Evolutionary conservation across 2,329 filamentous ascomycete genomes (phyloP).

Genomic region (Xylaria sp.): DNA sequence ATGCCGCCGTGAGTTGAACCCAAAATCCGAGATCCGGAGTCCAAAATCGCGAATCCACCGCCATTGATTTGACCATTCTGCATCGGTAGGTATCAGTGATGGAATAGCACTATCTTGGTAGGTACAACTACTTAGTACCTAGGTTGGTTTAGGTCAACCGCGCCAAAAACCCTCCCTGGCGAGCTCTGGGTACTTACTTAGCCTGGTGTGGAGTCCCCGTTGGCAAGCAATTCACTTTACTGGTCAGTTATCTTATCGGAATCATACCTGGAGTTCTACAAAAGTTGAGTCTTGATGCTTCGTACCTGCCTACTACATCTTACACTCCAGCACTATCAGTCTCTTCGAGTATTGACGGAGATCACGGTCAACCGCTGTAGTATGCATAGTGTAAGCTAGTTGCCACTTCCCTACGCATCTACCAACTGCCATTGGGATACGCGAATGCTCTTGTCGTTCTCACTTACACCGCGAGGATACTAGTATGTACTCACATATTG

Average conservation of each 20-base stretch:
- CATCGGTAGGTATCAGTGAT: constrained; percentile 32
- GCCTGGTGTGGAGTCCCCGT: not conserved
- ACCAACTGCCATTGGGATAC: not conserved
- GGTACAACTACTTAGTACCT: no score
- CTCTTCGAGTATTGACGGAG: not conserved
- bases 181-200: no score
- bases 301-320: not conserved
- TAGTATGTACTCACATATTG: not conserved
- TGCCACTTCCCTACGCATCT: not conserved
- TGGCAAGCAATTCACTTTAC: no score
- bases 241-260: constrained; percentile 1
- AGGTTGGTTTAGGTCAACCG: no score
- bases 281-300: not conserved
- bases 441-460: not conserved
- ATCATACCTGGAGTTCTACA: not conserved
- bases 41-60: constrained; percentile 15
- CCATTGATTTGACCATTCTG: constrained; percentile 26
- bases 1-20: constrained; percentile 22
- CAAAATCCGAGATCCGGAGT: constrained; percentile 4
- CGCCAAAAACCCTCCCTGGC: no score
- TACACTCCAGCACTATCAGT: no score
- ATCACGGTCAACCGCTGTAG: not conserved
- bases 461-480: not conserved
- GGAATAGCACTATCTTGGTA: constrained; percentile 3
- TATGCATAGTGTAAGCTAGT: not conserved